Evolutionary conservation across 2,329 filamentous ascomycete species (phyloP), one percentile per base, ranked within the genome.

Genomic region (Mycosphaerella arachidis): DNA sequence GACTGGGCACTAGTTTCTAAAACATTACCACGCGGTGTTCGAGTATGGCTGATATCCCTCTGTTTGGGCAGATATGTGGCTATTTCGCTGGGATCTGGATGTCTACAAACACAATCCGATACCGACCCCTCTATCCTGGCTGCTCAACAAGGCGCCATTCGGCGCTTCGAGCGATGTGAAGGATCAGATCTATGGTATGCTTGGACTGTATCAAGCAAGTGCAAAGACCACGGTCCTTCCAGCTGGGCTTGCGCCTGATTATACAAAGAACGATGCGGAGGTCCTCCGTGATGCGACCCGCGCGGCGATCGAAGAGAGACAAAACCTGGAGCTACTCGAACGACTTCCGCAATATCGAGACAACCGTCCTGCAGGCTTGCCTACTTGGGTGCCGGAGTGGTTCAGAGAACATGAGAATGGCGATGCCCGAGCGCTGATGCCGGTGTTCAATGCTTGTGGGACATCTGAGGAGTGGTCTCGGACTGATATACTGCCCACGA

Each of bases 251-350:
- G 16, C 29, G 8, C 46, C 48, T 40, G 55, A 57, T 30, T 57
- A 57, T 29, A 57, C 55, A 3, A 40, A 30, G n/a, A 24, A 48
- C 16, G 29, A 45, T 13, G 46, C 46, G 6, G 46, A 43, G 16
- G 55, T 57, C 3, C 51, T 52, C 30, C 30, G 55, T 3, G 55
- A 52, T 31, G 55, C 55, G 18, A 43, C 55, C 3, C 40, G 40
- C n/a, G 40, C 40, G n/a, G 40, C 40, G 40, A 43, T 43, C 40
- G n/a, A n/a, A 16, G 40, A 43, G 40, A 43, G 18, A 7, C 4
- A 18, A n/a, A n/a, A 7, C 13, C 13, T 43, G 13, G n/a, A 43
- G 2, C 40, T 43, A 43, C n/a, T 43, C 4, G 40, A 43, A 18
- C 16, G 40, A 43, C 16, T 43, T 7, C 40, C 40, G 7, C 40